Evolutionary conservation across 306 rosid species (phyloP).

Genomic region (Spatholobus suberectus): DNA sequence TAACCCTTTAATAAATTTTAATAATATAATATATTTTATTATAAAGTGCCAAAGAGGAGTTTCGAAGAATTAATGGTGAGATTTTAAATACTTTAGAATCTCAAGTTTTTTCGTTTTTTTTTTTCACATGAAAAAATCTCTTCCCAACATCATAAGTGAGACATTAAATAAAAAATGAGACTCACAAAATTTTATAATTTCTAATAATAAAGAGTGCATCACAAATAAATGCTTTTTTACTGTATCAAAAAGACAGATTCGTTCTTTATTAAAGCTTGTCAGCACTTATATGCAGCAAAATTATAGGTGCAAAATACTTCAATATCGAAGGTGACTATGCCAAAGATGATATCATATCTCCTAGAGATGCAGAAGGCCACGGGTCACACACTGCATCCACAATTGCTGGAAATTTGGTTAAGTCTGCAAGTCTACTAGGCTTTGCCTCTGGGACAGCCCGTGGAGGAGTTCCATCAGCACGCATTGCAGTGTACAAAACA

Average conservation of each 20-base stretch:
- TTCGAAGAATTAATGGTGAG: too few species aligned
- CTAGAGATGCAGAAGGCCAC: conserved; percentile 52
- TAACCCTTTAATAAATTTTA: too few species aligned
- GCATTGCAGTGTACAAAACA: conserved; percentile 40
- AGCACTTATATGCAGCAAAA: conserved; percentile 43
- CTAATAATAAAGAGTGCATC: too few species aligned
- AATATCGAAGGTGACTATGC: background rate
- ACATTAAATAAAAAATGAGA: too few species aligned
- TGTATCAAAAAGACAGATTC: background rate
- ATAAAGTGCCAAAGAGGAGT: too few species aligned
- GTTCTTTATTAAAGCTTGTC: background rate
- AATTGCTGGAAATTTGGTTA: conserved; percentile 49
- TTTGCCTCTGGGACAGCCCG: conserved; percentile 49
- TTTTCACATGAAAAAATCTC: too few species aligned
- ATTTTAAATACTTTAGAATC: too few species aligned
- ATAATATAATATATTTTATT: too few species aligned
- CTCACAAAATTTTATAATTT: too few species aligned
- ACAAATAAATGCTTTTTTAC: background rate
- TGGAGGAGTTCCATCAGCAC: conserved; percentile 51
- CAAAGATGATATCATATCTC: conserved; percentile 27
- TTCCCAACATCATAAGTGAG: too few species aligned
- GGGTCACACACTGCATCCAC: conserved; percentile 65
- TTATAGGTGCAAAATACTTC: conserved; percentile 58
- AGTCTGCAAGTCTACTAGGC: conserved; percentile 40
- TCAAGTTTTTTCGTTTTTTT: too few species aligned